Conservation (phyloP, 2,329 filamentous ascomycete species). For the Penicillium sp. region DNA sequence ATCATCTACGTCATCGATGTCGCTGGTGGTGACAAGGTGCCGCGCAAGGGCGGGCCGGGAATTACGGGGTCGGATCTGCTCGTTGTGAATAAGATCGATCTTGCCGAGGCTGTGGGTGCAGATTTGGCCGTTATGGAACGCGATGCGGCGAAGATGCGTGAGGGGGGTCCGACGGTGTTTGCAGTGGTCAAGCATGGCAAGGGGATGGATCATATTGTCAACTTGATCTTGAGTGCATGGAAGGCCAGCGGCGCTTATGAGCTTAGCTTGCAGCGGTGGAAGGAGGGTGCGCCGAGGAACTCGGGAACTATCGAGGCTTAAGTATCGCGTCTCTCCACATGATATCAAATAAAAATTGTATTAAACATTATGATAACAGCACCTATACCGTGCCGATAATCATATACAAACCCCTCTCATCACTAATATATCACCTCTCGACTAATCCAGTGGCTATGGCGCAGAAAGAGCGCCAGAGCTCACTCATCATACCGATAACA, state of each 20-base stretch:
- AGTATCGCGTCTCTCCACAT: not conserved
- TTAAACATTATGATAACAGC: not conserved
- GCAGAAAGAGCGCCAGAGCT: not conserved
- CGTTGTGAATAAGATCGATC: constrained; percentile 95
- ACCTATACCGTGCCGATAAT: not conserved
- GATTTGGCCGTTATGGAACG: constrained; percentile 93
- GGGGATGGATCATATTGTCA: constrained; percentile 83
- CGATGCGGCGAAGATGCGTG: constrained; percentile 91
- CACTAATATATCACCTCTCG: not conserved
- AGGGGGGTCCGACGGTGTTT: constrained; percentile 94
- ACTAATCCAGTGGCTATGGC: not conserved
- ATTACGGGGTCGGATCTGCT: constrained; percentile 96
- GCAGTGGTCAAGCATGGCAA: constrained; percentile 95
- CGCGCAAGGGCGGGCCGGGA: constrained; percentile 91
- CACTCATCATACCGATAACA: constrained; percentile 17
- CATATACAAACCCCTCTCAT: not conserved
- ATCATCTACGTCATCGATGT: constrained; percentile 99
- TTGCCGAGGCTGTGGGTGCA: constrained; percentile 87
- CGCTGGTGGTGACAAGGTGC: constrained; percentile 93
- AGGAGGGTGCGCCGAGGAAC: constrained; percentile 42
- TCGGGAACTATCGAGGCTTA: constrained; percentile 35
- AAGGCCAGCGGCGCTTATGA: constrained; percentile 78
- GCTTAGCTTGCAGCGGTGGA: constrained; percentile 50
- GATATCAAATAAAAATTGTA: not conserved
- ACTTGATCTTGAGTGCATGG: constrained; percentile 89